Evolutionary conservation across 208 protist genomes (phyloP), one percentile per base, ranked within the genome.

Genomic region (Naegleria lovaniensis): DNA sequence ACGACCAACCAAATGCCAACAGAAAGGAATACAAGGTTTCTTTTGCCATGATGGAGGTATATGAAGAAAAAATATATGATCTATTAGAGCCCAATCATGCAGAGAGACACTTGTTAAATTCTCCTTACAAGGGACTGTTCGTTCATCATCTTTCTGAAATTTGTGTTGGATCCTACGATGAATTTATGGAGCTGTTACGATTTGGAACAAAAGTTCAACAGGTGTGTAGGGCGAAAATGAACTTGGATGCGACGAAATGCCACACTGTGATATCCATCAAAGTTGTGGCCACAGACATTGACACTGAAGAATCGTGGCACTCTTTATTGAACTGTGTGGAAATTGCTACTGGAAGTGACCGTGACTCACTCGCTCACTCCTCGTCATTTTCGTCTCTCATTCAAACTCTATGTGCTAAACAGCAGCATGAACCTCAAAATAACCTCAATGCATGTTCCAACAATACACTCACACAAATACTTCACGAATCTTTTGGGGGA

Each of bases 371-470:
- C 39, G 52, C 29, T 52, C 40, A 11, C 11, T 87, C 15, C 43
- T 87, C 40, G 29, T 87, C 9, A 87, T 87, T 52, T 52, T 0
- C 97, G 96, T 91, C 93, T 98, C 0, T 96, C 95, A 85, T 92
- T 97, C 13, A 96, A 97, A 4, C 96, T 97, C 91, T 93, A n/a
- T n/a, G n/a, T 97, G 22, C 96, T 96, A 15, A 96, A 96, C 19
- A 96, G 94, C 58, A 96, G n/a, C n/a, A n/a, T n/a, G n/a, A n/a
- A n/a, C n/a, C n/a, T n/a, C n/a, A n/a, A n/a, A n/a, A n/a, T n/a
- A n/a, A n/a, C n/a, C n/a, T n/a, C n/a, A n/a, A n/a, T n/a, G n/a
- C n/a, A n/a, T n/a, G n/a, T n/a, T n/a, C n/a, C n/a, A 48, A 48
- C 1, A 48, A 7, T 7, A 48, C 43, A 9, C 94, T 98, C 29